Percentiles rank a stretch among this genome's conserved stretches.
phyloP scores from a whole-genome alignment of 2,329 filamentous ascomycete species.

The Nothophoma quercina region DNA sequence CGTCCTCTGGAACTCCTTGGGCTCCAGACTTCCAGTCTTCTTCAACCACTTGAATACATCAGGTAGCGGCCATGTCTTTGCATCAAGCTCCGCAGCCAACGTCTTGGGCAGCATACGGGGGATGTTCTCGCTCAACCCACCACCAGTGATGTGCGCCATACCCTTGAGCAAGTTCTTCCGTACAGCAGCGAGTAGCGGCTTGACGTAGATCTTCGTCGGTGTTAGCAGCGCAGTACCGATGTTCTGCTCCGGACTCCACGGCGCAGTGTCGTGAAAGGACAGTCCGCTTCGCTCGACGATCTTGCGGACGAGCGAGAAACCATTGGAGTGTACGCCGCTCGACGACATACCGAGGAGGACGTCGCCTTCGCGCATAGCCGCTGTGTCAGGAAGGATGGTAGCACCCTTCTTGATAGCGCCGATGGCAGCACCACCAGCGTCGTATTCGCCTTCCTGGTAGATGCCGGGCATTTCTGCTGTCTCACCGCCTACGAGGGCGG shows the following conservation, averaged over 20 bases:
- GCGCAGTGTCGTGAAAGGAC: constrained; percentile 73
- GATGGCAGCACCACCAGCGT: constrained; percentile 88
- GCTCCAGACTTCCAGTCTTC: constrained; percentile 71
- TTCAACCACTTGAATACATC: constrained; percentile 89
- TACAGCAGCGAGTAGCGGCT: constrained; percentile 72
- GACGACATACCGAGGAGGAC: constrained; percentile 85
- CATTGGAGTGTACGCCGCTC: constrained; percentile 92
- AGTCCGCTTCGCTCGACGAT: constrained; percentile 79
- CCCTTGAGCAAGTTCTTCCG: constrained; percentile 78
- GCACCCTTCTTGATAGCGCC: constrained; percentile 75
- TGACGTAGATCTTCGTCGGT: constrained; percentile 94
- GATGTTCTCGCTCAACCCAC: constrained; percentile 91
- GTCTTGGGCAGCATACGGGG: constrained; percentile 86
- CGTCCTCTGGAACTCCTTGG: constrained; percentile 84
- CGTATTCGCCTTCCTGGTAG: constrained; percentile 88
- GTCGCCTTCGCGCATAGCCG: constrained; percentile 81
- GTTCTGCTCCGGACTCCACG: constrained; percentile 72
- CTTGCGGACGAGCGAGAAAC: constrained; percentile 93
- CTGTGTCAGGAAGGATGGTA: constrained; percentile 76
- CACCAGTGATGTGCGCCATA: constrained; percentile 95
- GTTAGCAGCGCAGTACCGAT: constrained; percentile 83
- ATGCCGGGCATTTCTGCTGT: constrained; percentile 98
- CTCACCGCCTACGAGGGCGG: constrained; percentile 94
- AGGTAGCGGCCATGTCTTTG: constrained; percentile 76
- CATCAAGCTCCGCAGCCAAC: constrained; percentile 83